Conservation (phyloP, 2,329 filamentous ascomycete species). For the Sarocladium kiliense region DNA sequence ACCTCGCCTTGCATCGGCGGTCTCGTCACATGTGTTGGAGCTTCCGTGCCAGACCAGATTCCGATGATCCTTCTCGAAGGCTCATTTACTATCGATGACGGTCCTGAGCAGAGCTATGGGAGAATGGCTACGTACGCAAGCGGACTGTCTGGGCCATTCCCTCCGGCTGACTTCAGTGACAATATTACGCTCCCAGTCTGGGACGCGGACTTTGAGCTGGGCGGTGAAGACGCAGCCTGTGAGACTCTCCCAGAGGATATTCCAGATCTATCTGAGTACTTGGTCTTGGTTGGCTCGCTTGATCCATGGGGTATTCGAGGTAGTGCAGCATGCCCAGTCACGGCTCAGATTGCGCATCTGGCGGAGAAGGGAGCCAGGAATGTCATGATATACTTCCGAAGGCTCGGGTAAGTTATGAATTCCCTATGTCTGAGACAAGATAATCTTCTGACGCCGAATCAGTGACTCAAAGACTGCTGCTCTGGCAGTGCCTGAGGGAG, state of each 20-base stretch:
- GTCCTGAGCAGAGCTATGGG: slow-evolving; percentile 8
- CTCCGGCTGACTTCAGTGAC: slow-evolving; percentile 26
- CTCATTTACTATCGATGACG: slow-evolving; percentile 27
- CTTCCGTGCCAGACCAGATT: slow-evolving; percentile 18
- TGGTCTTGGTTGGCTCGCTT: slow-evolving; percentile 44
- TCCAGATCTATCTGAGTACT: slow-evolving; percentile 44
- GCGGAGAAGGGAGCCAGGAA: not conserved
- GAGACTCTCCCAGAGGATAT: slow-evolving; percentile 36
- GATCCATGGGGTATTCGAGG: not conserved
- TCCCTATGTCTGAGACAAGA: not conserved
- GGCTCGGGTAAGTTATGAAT: not conserved
- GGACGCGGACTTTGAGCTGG: slow-evolving; percentile 38
- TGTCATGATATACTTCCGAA: not conserved
- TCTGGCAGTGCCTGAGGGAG: not conserved
- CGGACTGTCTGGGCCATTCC: slow-evolving; percentile 31
- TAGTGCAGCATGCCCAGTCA: not conserved
- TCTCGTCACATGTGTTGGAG: slow-evolving; percentile 14
- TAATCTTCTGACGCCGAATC: not conserved
- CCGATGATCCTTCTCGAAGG: slow-evolving; percentile 32
- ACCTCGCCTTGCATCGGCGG: slow-evolving; percentile 11
- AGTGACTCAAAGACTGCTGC: not conserved
- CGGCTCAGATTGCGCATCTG: not conserved
- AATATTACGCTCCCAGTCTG: slow-evolving; percentile 28
- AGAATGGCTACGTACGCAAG: slow-evolving; percentile 24
- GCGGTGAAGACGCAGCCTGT: slow-evolving; percentile 42